Evolutionary conservation across 768 basidiomycete species (phyloP), one percentile per base, ranked within the genome.

Genomic region (Rhizopogon rudus): DNA sequence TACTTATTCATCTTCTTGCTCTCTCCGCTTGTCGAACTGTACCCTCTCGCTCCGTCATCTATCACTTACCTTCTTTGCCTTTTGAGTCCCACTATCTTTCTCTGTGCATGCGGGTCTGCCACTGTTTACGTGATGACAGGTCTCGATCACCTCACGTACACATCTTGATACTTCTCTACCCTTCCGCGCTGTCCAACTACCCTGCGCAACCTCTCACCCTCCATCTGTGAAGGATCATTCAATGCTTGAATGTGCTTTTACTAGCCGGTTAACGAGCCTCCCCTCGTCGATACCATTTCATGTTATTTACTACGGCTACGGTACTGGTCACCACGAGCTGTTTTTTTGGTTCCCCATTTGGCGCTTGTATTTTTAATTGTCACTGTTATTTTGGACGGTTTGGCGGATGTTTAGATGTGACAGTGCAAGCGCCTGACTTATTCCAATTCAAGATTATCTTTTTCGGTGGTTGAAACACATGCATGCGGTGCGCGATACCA

Each of bases 201-300:
- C 41, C 42, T 52, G 43, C 33, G 39, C 43, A 49, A 53, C 29
- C 43, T 40, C 44, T 16, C 43, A 53, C 43, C 33, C 31, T 52
- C 41, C 17, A 46, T 55, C 42, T 20, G 56, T 63, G 54, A 65
- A 70, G 58, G 61, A 52, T 42, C 61, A 53, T 53, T 53, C 54
- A 46, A 42, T 51, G 33, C 33, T 54, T 56, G 66, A 54, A 59
- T 57, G 56, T 55, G 53, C 60, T 69, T 67, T 64, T 43, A 62
- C 64, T 13, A 53, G 60, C 68, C 58, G 66, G 64, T 44, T 51
- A 71, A 69, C 68, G 68, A 71, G 68, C 70, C 70, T 70, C 68
- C 60, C 58, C 68, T 69, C 68, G 68, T 69, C 55, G 58, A 69
- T 69, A 69, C 68, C 68, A 58, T 57, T 56, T 14, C 5, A 9